phyloP scores from a whole-genome alignment of 345 rosid species.

The Corymbia maculata region DNA sequence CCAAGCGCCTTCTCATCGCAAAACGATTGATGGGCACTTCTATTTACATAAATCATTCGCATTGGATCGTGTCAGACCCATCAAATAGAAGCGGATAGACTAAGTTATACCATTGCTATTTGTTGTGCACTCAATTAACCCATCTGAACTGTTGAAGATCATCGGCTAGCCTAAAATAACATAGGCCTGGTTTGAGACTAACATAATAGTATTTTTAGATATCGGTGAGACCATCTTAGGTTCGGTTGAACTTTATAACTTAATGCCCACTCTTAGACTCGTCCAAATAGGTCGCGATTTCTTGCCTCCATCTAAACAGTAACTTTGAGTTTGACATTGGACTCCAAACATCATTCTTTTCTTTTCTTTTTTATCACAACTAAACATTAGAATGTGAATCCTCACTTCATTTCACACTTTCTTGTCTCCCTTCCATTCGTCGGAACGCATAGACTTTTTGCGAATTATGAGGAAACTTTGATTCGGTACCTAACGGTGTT shows the following conservation, averaged over 20 bases:
- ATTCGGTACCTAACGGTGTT: neutral
- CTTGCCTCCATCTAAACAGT: neutral
- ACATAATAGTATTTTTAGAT: neutral
- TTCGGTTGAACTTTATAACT: neutral
- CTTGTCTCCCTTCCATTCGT: neutral
- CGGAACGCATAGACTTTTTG: no score
- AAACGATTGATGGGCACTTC: no score
- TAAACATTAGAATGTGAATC: neutral
- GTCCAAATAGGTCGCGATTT: neutral
- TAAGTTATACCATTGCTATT: no score
- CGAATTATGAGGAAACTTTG: no score
- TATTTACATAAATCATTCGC: no score
- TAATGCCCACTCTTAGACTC: neutral
- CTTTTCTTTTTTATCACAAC: neutral
- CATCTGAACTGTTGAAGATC: no score
- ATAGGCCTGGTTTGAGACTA: conserved; percentile 56
- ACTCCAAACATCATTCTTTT: neutral
- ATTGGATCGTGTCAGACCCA: no score
- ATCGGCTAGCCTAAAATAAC: no score
- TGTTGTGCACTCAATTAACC: no score
- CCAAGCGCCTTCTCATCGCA: no score
- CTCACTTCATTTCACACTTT: neutral
- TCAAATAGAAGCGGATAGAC: no score
- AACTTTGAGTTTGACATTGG: neutral
- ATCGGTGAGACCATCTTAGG: neutral